Base-by-base conservation (phyloP, 768 basidiomycete species). In the Astraeus odoratus region DNA sequence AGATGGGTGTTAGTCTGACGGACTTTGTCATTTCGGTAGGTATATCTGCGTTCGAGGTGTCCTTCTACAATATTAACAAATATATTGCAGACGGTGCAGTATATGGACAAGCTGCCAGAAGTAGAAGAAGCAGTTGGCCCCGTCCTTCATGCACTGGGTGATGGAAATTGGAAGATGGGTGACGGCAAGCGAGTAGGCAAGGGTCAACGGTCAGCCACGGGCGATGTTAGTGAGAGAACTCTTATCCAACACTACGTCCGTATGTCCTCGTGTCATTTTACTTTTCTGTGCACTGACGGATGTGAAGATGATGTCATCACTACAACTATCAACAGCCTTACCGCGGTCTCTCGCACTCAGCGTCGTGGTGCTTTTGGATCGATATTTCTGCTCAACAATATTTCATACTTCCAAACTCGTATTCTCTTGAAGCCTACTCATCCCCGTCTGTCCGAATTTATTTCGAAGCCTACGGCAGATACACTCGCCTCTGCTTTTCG, bases 111-210 rank as follows among this genome's bases (percentile, higher is more conserved):
- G 42, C 65, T 92, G 3, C 84, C 86, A 0, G 76, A 81, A 40
- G 83, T 90, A 3, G 73, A 79, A 44, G 72, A 68, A 15, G 86
- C 84, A 1, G 85, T 81, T 8, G 75, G 75, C 1, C 69, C 83
- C 1, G 80, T 81, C 0, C 66, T 91, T 29, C 59, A 78, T 31
- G 76, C 80, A 2, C 74, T 92, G 1, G 89, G 89, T 0, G 88
- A 92, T 48, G 89, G 89, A 8, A 91, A 91, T 52, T 91, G 89
- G 89, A 86, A 79, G 64, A 91, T 92, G 88, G 89, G 89, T 4
- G 86, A 87, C 49, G 87, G 86, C 5, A 72, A 86, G 18, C 72
- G 74, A 53, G 78, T 83, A 5, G 76, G 75, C 8, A 78, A 77
- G 52, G 59, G 57, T 2, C 50, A 62, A 6, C 76, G 76, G 44